Evolutionary conservation across 2,329 filamentous ascomycete genomes (phyloP).

Genomic region (Ilyonectria sp.): DNA sequence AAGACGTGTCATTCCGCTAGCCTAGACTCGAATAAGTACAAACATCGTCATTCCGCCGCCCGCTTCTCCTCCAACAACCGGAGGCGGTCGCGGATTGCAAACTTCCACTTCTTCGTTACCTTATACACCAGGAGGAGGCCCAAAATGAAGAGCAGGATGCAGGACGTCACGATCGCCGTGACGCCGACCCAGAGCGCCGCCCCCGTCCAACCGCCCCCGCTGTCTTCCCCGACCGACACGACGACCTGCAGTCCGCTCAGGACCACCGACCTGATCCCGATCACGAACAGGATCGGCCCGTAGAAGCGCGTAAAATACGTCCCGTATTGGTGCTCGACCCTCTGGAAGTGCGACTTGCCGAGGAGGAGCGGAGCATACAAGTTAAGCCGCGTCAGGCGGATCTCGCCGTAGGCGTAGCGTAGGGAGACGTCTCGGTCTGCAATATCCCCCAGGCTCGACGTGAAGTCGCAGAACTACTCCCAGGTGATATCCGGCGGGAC

Average conservation of each 20-base stretch:
- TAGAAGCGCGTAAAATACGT: constrained; percentile 45
- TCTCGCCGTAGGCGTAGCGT: constrained; percentile 56
- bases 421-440: constrained; percentile 47
- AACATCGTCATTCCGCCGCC: background rate
- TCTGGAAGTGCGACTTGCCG: constrained; percentile 41
- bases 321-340: constrained; percentile 42
- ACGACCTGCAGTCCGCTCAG: constrained; percentile 40
- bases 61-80: constrained; percentile 24
- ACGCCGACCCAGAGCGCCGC: constrained; percentile 35
- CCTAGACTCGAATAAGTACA: no score
- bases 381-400: constrained; percentile 56
- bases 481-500: constrained; percentile 45
- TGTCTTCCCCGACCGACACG: background rate
- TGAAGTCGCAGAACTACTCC: constrained; percentile 51
- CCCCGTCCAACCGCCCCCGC: constrained; percentile 1
- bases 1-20: no score
- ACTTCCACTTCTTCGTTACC: constrained; percentile 36
- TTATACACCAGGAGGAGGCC: constrained; percentile 23
- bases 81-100: constrained; percentile 35
- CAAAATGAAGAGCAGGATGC: no score
- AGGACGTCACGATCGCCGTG: constrained; percentile 19
- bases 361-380: constrained; percentile 45
- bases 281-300: constrained; percentile 43
- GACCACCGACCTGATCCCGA: constrained; percentile 20
- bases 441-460: constrained; percentile 44